A percentile compares a stretch with the other conserved stretches of the same genome.
Evolutionary conservation across 2,329 filamentous ascomycete genomes (phyloP).

Genomic region (Trichoderma arundinaceum): DNA sequence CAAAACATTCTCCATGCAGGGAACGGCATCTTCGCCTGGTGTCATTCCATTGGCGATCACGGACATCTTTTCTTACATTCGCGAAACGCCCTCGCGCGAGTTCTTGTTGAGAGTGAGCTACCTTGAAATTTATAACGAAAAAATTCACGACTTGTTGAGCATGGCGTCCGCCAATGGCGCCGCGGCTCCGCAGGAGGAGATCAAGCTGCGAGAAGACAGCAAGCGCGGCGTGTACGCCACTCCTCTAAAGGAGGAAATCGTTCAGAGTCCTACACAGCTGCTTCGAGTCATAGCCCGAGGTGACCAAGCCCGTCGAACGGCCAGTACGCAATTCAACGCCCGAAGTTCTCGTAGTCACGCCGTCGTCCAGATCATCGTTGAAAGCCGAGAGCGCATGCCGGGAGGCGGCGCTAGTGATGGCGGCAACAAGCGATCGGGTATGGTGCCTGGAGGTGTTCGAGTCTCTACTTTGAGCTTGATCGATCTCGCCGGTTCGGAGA

Average conservation of each 20-base stretch:
- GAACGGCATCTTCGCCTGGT: slow-evolving; percentile 91
- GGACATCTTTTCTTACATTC: slow-evolving; percentile 98
- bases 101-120: slow-evolving; percentile 97
- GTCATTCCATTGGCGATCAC: slow-evolving; percentile 97
- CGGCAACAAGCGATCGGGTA: slow-evolving; percentile 67
- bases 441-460: slow-evolving; percentile 85
- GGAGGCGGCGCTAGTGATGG: slow-evolving; percentile 47
- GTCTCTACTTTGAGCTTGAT: slow-evolving; percentile 96
- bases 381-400: slow-evolving; percentile 86
- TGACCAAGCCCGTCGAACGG: slow-evolving; percentile 86
- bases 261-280: slow-evolving; percentile 95
- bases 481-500: slow-evolving; percentile 94
- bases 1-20: slow-evolving; percentile 99
- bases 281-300: slow-evolving; percentile 93
- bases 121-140: slow-evolving; percentile 98
- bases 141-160: slow-evolving; percentile 89
- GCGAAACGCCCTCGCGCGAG: slow-evolving; percentile 92
- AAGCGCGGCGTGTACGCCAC: slow-evolving; percentile 96
- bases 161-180: slow-evolving; percentile 66
- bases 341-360: slow-evolving; percentile 97
- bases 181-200: slow-evolving; percentile 78
- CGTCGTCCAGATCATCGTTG: slow-evolving; percentile 97
- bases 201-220: slow-evolving; percentile 94
- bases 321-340: slow-evolving; percentile 95
- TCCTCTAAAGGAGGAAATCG: slow-evolving; percentile 96